phyloP scores from a whole-genome alignment of 345 rosid genomes.

The Aquilaria yunnanensis region DNA sequence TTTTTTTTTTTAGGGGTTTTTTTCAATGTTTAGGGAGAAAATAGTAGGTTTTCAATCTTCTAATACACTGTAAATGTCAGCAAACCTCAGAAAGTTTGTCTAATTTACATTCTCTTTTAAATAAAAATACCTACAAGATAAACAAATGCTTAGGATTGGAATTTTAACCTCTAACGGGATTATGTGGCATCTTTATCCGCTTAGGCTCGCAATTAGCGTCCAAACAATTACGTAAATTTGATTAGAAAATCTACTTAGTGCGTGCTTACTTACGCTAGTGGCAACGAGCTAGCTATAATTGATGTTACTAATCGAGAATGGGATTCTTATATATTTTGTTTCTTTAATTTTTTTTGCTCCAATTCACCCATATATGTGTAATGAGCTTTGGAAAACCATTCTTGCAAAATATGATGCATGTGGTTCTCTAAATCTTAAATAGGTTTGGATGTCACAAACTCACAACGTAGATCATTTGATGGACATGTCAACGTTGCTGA shows the following conservation, averaged over 20 bases:
- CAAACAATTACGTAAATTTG: neutral
- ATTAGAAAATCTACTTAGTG: neutral
- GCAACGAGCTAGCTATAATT: neutral
- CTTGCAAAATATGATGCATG: neutral
- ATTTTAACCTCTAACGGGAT: conserved; percentile 5
- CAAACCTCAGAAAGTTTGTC: no score
- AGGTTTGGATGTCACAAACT: conserved; percentile 3
- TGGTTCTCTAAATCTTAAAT: neutral
- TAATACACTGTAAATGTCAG: no score
- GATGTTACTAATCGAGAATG: conserved; percentile 13
- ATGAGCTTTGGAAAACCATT: neutral
- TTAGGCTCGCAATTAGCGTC: conserved; percentile 8
- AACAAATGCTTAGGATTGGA: neutral
- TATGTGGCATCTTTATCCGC: conserved; percentile 25
- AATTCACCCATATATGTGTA: neutral
- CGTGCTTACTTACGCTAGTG: no score
- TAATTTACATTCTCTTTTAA: no score
- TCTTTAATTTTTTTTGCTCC: conserved; percentile 4
- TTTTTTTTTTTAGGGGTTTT: neutral
- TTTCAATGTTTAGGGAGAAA: neutral
- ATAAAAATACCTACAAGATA: no score
- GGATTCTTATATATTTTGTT: conserved; percentile 10
- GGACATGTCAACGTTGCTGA: neutral
- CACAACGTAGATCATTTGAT: neutral
- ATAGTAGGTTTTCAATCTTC: neutral